Evolutionary conservation across 108 stramenopile species (phyloP), one percentile per base, ranked within the genome.

Genomic region (Nitzschia sp.): DNA sequence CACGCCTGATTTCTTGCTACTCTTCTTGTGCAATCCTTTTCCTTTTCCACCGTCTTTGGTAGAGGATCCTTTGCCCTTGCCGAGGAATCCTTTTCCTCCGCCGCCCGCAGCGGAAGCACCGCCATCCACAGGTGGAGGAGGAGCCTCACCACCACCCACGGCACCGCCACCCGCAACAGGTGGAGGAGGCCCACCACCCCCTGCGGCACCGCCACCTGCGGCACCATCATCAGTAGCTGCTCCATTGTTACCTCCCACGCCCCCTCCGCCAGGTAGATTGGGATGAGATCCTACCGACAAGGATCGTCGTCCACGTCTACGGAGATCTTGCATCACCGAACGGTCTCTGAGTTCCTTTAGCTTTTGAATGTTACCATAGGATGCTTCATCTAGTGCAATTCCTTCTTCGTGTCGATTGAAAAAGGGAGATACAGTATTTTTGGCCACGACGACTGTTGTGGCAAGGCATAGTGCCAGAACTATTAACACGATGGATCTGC

Each of bases 321-420:
- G n/a, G n/a, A n/a, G n/a, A n/a, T n/a, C n/a, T n/a, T n/a, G n/a
- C n/a, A n/a, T n/a, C n/a, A n/a, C n/a, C n/a, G n/a, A n/a, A n/a
- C n/a, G n/a, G n/a, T 41, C 38, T 41, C 38, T 41, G 6, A 6
- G 38, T 41, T 41, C 11, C 38, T 41, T 41, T 6, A 41, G n/a
- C n/a, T n/a, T n/a, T n/a, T n/a, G n/a, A n/a, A n/a, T n/a, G n/a
- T n/a, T n/a, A n/a, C n/a, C n/a, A n/a, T n/a, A n/a, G n/a, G n/a
- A n/a, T n/a, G n/a, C n/a, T n/a, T n/a, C n/a, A n/a, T n/a, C n/a
- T n/a, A n/a, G n/a, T n/a, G n/a, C n/a, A n/a, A n/a, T n/a, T n/a
- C n/a, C n/a, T n/a, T n/a, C n/a, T n/a, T 11, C 48, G 19, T 50
- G 48, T 50, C 19, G 8, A 50, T 50, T 50, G 48, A 50, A 50